These are phyloP conservation scores for Oryza glaberrima DNA, from an alignment of 176 grass and related monocot genomes.

Conservation along the genomic window DNA sequence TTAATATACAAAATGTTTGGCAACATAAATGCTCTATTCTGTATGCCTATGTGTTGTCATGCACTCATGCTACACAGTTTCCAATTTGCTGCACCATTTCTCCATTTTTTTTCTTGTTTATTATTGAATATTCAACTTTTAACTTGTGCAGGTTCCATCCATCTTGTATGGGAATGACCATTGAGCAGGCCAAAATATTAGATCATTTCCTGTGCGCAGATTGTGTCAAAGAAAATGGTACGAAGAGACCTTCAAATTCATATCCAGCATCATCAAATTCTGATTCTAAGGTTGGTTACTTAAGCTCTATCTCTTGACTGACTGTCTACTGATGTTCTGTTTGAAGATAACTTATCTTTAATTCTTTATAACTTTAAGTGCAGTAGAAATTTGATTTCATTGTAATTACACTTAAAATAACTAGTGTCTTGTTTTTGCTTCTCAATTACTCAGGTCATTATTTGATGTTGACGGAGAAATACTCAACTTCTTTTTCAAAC, in stretches of 20 bases:
- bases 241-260: constrained; percentile 64
- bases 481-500: background rate
- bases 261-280: constrained; percentile 55
- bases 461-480: constrained; percentile 7
- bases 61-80: constrained; percentile 7
- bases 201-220: constrained; percentile 76
- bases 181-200: constrained; percentile 85
- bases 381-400: constrained; percentile 20
- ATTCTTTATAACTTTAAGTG: background rate
- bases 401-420: constrained; percentile 4
- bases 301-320: constrained; percentile 2
- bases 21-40: background rate
- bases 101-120: constrained; percentile 26
- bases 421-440: constrained; percentile 27
- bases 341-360: constrained; percentile 18
- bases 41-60: background rate
- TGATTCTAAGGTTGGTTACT: constrained; percentile 62
- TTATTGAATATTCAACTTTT: constrained; percentile 24
- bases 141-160: constrained; percentile 77
- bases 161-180: constrained; percentile 92
- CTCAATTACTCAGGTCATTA: constrained; percentile 10
- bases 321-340: constrained; percentile 25
- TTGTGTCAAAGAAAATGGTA: constrained; percentile 75
- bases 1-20: background rate
- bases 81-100: constrained; percentile 22